Base-by-base conservation (phyloP, 768 basidiomycete genomes). In the Goffeauzyma gilvescens region DNA sequence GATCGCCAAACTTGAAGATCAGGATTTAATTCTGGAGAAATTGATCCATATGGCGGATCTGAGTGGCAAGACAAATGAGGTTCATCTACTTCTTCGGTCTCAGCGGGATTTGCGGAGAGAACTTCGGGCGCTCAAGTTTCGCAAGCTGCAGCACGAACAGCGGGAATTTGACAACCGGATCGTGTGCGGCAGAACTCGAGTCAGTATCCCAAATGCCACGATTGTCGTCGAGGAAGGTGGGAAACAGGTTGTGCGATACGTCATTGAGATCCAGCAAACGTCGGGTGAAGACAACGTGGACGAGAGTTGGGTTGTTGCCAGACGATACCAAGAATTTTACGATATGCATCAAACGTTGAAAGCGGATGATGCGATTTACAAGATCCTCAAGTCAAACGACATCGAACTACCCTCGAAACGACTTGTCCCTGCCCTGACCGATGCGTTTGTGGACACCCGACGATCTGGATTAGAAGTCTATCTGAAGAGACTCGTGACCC, bases 11-110 rank as follows among this genome's bases (percentile, higher is more conserved):
- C 66, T 87, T 12, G 74, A 82, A 50, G 71, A 75, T 1, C 93
- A 96, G 53, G 79, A 83, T 42, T 64, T 72, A 26, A 81, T 85
- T 67, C 71, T 98, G 4, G 79, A 82, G 46, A 81, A 77, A 1
- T 67, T 96, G 32, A 84, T 93, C 55, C 82, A 82, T 55, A 89
- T 90, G 60, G 93, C 93, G 1, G 93, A 96, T 57, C 67, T 96
- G 28, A 84, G 83, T 4, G 93, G 89, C 0, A 86, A 84, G 56
- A 75, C 73, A 1, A 77, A 80, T 53, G 89, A 96, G 63, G 71
- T 90, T 17, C 73, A 72, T 45, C 71, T 96, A 32, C 73, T 96
- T 36, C 73, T 69, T 46, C 80, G 75, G 54, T 89, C 86, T 2
- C 82, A 80, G 59, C 71, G 78, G 7, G 75, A 82, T 0, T 73